Base-by-base conservation (phyloP, 1,139 yeast genomes). In the Candida sanyaensis region DNA sequence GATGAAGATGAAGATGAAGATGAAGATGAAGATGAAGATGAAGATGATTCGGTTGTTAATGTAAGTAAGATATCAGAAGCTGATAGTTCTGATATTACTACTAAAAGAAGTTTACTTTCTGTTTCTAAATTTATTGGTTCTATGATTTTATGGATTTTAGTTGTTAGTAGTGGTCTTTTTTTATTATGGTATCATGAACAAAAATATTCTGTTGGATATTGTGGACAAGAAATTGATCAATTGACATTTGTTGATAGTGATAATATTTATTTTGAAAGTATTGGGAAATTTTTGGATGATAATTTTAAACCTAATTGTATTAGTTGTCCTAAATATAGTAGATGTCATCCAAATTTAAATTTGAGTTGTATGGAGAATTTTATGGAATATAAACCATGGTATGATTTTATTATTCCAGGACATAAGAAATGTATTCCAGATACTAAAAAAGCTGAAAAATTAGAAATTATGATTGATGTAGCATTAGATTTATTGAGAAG, bases 301-400 rank as follows among this genome's bases (percentile, higher is more conserved):
- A 59, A 68, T 48, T 63, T 65, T 47, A 79, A 79, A 46, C 96
- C 97, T 4, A 51, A 59, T 2, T 93, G 98, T 66, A 68, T 78
- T 6, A 80, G 80, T 33, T 92, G 98, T 61, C 98, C 98, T 1
- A 77, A 75, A 8, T 88, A 92, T 65, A 96, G 95, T 1, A 72
- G 81, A 44, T 93, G 98, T 63, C 80, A 76, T 52, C 80, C 83
- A 28, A 65, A 75, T 43, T 71, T 86, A 57, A 71, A 77, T 51
- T 63, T 87, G 13, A 81, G 77, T 46, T 91, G 97, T 64, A 84
- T 80, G 57, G 84, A 83, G 41, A 95, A 86, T 49, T 90, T 78
- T 63, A 69, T 82, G 38, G 78, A 77, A 43, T 65, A 65, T 42
- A 70, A 77, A 45, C 86, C 88, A 10, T 78, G 84, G 74, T 75